phyloP scores from a whole-genome alignment of 805 yeast species.

The Myxozyma monticola region DNA sequence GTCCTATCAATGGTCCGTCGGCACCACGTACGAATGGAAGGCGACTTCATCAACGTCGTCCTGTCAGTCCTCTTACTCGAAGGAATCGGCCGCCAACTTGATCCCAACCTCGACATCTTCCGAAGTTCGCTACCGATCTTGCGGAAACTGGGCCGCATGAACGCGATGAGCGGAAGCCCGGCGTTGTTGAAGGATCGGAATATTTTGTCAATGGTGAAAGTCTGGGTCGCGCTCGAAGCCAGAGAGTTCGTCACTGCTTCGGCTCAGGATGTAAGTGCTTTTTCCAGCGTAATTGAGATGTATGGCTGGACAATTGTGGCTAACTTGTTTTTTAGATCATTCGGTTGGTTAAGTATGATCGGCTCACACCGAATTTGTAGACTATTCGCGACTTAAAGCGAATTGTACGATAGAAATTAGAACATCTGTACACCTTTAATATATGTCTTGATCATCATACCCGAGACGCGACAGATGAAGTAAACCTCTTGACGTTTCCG shows the following conservation, averaged over 20 bases:
- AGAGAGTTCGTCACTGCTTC: conserved; percentile 84
- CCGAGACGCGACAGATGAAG: no score
- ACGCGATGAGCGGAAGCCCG: conserved; percentile 42
- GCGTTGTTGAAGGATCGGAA: conserved; percentile 35
- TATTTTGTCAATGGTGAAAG: conserved; percentile 75
- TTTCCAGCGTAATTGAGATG: not conserved
- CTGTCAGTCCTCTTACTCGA: conserved; percentile 87
- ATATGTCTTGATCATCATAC: no score
- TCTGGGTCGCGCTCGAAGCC: conserved; percentile 88
- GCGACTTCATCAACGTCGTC: conserved; percentile 93
- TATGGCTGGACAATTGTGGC: no score
- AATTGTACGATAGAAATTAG: no score
- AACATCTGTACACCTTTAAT: no score
- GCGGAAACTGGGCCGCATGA: conserved; percentile 72
- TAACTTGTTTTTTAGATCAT: conserved; percentile 36
- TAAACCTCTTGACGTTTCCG: no score
- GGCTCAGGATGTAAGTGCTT: conserved; percentile 64
- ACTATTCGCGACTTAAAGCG: not conserved
- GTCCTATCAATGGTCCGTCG: conserved; percentile 86
- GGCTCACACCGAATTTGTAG: conserved; percentile 57
- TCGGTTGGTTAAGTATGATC: conserved; percentile 60
- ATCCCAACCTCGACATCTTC: conserved; percentile 89
- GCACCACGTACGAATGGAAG: conserved; percentile 97
- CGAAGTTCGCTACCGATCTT: conserved; percentile 81
- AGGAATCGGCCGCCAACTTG: conserved; percentile 92